Evolutionary conservation across 1,284 basidiomycete genomes (phyloP).

Genomic region (Caloboletus inedulis): DNA sequence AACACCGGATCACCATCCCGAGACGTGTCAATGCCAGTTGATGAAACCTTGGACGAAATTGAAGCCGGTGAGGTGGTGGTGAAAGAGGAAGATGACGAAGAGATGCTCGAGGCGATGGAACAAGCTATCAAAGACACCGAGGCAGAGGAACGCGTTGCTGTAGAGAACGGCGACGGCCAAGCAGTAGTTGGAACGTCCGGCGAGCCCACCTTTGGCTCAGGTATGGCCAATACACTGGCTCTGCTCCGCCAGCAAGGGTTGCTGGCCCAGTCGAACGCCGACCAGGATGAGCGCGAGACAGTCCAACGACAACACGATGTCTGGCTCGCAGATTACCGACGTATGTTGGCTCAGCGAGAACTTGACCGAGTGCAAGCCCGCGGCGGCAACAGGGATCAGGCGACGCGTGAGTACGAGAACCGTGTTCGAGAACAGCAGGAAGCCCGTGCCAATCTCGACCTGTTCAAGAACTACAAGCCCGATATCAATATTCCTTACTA

Average conservation of each 20-base stretch:
- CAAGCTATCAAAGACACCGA: constrained; percentile 59
- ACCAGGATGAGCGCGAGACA: constrained; percentile 76
- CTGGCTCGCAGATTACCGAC: constrained; percentile 87
- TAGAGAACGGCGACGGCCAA: constrained; percentile 32
- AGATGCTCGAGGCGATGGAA: constrained; percentile 73
- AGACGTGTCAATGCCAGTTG: constrained; percentile 58
- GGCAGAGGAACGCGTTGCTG: constrained; percentile 45
- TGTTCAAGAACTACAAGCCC: constrained; percentile 94
- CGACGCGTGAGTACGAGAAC: constrained; percentile 93
- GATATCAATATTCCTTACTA: constrained; percentile 96
- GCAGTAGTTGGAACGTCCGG: constrained; percentile 57
- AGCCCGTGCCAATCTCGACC: constrained; percentile 76
- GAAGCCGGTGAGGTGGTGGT: constrained; percentile 77
- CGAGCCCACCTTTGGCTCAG: constrained; percentile 73
- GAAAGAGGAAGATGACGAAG: constrained; percentile 76
- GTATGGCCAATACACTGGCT: constrained; percentile 86
- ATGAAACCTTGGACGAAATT: constrained; percentile 66
- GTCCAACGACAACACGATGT: constrained; percentile 83
- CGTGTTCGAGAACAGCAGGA: constrained; percentile 88
- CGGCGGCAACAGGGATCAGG: constrained; percentile 88
- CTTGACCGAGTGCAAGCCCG: constrained; percentile 72
- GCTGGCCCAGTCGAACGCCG: constrained; percentile 61
- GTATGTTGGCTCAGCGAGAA: constrained; percentile 74
- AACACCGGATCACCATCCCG: constrained; percentile 43
- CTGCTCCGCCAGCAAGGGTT: constrained; percentile 93